phyloP scores from a whole-genome alignment of 768 basidiomycete species.

The Daedaleopsis sinensis region DNA sequence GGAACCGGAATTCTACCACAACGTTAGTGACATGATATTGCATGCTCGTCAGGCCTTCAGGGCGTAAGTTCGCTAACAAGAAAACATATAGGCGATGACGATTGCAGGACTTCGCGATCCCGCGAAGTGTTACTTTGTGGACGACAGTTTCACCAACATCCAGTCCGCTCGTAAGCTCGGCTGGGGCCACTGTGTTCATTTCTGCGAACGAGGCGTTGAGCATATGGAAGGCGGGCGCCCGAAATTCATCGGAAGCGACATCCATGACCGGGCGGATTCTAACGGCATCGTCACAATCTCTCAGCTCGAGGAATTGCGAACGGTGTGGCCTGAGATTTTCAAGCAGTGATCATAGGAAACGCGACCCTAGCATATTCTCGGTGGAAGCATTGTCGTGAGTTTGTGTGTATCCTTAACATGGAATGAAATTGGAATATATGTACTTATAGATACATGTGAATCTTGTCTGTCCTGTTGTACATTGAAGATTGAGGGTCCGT shows the following conservation, averaged over 20 bases:
- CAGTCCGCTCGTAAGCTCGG: conserved; percentile 63
- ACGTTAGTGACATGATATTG: conserved; percentile 43
- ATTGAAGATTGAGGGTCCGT: background rate
- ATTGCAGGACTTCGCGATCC: conserved; percentile 64
- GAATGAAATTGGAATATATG: background rate
- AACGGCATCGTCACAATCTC: conserved; percentile 56
- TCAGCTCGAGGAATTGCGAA: conserved; percentile 66
- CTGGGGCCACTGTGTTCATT: conserved; percentile 79
- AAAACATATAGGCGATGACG: conserved; percentile 64
- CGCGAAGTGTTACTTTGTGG: conserved; percentile 75
- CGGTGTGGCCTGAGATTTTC: conserved; percentile 79
- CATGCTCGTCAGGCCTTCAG: background rate
- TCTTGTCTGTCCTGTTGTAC: background rate
- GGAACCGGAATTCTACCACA: conserved; percentile 67
- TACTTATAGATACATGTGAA: background rate
- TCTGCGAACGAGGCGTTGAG: conserved; percentile 68
- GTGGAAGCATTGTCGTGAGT: background rate
- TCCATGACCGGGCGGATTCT: conserved; percentile 39
- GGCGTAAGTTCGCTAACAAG: no score
- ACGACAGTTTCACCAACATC: conserved; percentile 75
- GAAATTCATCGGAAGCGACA: conserved; percentile 44
- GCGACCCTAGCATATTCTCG: background rate
- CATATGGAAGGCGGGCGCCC: conserved; percentile 63
- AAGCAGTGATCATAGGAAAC: conserved; percentile 26
- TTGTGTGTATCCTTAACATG: background rate